Percentiles rank a stretch among this genome's conserved stretches.
Conservation (phyloP, 2,329 filamentous ascomycete genomes). For the Cercospora sp. region DNA sequence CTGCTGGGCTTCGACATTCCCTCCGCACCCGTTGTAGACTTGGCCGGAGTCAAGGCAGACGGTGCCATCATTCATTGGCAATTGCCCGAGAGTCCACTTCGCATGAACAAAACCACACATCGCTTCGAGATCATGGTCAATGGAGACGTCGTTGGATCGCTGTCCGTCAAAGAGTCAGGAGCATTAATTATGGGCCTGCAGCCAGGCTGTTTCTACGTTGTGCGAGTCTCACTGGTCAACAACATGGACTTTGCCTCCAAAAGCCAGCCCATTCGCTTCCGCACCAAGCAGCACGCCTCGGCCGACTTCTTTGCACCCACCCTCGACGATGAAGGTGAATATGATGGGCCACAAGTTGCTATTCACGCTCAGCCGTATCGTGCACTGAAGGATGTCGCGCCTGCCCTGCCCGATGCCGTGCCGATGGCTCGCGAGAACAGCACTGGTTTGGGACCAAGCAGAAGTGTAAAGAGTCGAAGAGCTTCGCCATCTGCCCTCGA, state of each 20-base stretch:
- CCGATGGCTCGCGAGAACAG: conserved; percentile 67
- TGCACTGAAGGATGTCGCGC: conserved; percentile 52
- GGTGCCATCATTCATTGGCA: conserved; percentile 92
- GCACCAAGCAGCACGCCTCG: conserved; percentile 58
- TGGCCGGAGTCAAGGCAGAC: conserved; percentile 84
- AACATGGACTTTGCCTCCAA: conserved; percentile 89
- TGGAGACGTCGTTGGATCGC: conserved; percentile 77
- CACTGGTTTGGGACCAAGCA: conserved; percentile 55
- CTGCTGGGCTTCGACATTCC: conserved; percentile 86
- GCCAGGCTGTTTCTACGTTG: conserved; percentile 87
- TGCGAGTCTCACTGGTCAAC: conserved; percentile 88
- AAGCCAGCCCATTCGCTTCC: conserved; percentile 79
- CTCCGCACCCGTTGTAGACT: conserved; percentile 80
- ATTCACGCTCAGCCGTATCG: conserved; percentile 53
- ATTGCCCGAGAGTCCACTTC: conserved; percentile 42
- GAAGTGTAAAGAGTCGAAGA: conserved; percentile 69
- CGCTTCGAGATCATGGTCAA: conserved; percentile 94
- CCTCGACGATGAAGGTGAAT: conserved; percentile 33
- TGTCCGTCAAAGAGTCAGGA: conserved; percentile 76
- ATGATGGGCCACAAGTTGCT: conserved; percentile 52
- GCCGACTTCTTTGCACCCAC: conserved; percentile 45
- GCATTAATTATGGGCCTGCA: conserved; percentile 86
- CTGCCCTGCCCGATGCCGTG: conserved; percentile 63
- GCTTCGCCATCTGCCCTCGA: conserved; percentile 60
- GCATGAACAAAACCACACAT: conserved; percentile 62